phyloP scores from a whole-genome alignment of 345 rosid species.

The Psidium friedrichsthalianum region DNA sequence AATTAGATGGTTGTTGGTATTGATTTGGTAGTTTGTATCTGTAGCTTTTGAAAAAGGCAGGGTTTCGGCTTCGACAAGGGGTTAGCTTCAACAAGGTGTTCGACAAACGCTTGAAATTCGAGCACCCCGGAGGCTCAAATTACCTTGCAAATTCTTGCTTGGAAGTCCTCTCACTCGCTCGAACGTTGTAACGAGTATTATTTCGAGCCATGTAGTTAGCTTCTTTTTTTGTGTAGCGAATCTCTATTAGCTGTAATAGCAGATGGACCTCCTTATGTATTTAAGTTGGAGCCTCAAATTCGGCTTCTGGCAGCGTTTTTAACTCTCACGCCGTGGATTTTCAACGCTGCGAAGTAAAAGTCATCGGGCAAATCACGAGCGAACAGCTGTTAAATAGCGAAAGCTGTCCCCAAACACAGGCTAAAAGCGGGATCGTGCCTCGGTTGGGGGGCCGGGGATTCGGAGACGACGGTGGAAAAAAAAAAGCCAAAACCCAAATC shows the following conservation, averaged over 20 bases:
- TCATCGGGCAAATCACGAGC: not conserved
- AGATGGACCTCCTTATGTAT: not conserved
- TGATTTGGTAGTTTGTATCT: not conserved
- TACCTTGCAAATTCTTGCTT: not conserved
- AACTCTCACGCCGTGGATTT: not conserved
- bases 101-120: not conserved
- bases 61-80: not conserved
- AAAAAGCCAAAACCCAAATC: not conserved
- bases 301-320: not conserved
- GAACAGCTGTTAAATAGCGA: not conserved
- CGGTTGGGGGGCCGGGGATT: not conserved
- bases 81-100: no score
- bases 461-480: slow-evolving; percentile 1
- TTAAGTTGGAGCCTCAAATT: not conserved
- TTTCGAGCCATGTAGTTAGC: no score
- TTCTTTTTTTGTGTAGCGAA: not conserved
- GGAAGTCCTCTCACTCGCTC: not conserved
- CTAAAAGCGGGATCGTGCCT: slow-evolving; percentile 28
- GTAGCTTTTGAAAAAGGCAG: not conserved
- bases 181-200: not conserved
- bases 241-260: not conserved
- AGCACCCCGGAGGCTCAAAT: not conserved
- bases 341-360: not conserved
- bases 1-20: not conserved
- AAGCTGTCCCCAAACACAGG: slow-evolving; percentile 7